Base-by-base conservation (phyloP, 108 stramenopile species). In the Pseudonitzschia pungens region DNA sequence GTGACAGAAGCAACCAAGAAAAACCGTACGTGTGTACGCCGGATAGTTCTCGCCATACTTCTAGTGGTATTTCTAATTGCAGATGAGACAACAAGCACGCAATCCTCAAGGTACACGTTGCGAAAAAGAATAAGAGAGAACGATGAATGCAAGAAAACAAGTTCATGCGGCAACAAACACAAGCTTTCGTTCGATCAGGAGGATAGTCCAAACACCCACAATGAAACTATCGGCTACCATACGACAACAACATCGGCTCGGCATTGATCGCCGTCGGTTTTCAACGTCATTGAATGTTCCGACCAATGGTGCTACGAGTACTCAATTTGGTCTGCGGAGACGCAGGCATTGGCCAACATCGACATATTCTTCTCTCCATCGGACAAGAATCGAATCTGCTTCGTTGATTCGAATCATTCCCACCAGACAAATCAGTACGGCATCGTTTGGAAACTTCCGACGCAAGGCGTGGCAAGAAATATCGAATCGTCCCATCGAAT, bases 401-500 rank as follows among this genome's bases (percentile, higher is more conserved):
- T 27, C 57, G 36, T 36, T 36, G 2, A 6, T 36, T 36, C 36
- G 36, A 31, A 31, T 27, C 14, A 27, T 26, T 31, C 57, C 4
- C 57, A 58, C 15, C 6, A 58, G 26, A 16, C 29, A 27, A 58
- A 26, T 16, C 8, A 5, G 22, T 8, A 58, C 50, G 20, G 26
- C 54, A 55, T 2, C 54, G 26, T 24, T 55, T 21, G 32, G 60
- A 10, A 48, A 48, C 16, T 62, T 62, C 32, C 31, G 60, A 33
- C 60, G 32, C n/a, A 62, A 18, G 16, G 63, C 48, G 4, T 74
- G 68, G 72, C 55, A 50, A 8, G 43, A 70, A n/a, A 65, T 80
- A 26, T 48, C 48, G 41, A 31, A 50, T 45, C 69, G 79, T 6
- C 76, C 76, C 1, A 69, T 82, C 0, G 76, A 90, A 77, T 90